These are phyloP conservation scores for Nephelium lappaceum DNA, from an alignment of 345 rosid species.

Conservation along the genomic window DNA sequence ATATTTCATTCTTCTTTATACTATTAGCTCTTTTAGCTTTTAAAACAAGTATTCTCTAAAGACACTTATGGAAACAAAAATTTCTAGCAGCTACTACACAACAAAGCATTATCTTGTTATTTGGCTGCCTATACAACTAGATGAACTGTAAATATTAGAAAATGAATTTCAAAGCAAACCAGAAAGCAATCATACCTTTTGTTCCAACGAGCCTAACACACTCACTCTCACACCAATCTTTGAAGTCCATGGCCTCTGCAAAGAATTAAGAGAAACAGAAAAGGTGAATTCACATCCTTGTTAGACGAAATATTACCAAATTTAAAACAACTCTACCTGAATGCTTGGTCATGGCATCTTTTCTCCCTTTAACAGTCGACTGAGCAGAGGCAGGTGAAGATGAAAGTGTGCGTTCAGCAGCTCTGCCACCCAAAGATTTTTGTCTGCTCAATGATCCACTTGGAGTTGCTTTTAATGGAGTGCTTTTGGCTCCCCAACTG, in stretches of 20 bases:
- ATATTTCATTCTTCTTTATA: neutral
- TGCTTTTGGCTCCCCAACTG: conserved; percentile 75
- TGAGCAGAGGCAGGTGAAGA: conserved; percentile 59
- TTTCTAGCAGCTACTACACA: neutral
- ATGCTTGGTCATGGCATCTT: conserved; percentile 56
- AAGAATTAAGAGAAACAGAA: conserved; percentile 19
- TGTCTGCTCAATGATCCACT: conserved; percentile 62
- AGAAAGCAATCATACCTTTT: conserved; percentile 51
- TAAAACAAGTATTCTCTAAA: neutral
- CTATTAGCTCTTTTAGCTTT: neutral
- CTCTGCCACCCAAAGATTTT: conserved; percentile 57
- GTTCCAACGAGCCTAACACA: conserved; percentile 86
- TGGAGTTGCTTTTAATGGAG: conserved; percentile 55
- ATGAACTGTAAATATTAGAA: conserved; percentile 1
- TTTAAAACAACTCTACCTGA: conserved; percentile 49
- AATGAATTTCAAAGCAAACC: neutral
- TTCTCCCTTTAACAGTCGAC: conserved; percentile 59
- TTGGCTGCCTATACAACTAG: neutral
- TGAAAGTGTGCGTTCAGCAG: conserved; percentile 48
- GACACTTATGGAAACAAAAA: neutral
- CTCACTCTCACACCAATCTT: conserved; percentile 92
- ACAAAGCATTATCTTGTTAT: neutral
- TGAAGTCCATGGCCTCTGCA: conserved; percentile 93
- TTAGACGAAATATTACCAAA: neutral
- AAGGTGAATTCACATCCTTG: neutral